phyloP scores from a whole-genome alignment of 768 basidiomycete species.

The Auricularia cornea region DNA sequence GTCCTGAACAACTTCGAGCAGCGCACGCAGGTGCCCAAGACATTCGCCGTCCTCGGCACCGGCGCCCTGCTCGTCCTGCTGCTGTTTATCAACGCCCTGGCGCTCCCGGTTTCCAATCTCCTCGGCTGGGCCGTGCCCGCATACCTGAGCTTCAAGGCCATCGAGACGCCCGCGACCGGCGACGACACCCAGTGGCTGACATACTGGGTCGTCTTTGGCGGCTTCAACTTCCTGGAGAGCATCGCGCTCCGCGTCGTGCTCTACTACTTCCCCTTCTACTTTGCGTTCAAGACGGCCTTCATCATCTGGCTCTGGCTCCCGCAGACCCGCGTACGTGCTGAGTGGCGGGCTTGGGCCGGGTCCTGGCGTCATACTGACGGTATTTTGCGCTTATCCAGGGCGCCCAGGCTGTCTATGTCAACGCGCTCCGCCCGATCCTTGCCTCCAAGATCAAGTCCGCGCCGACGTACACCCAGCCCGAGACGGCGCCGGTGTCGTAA shows the following conservation, averaged over 20 bases:
- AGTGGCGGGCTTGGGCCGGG: background rate
- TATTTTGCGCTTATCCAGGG: slow-evolving; percentile 42
- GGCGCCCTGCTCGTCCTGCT: slow-evolving; percentile 58
- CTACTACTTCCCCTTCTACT: slow-evolving; percentile 94
- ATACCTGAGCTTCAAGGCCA: slow-evolving; percentile 89
- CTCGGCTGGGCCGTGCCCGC: slow-evolving; percentile 93
- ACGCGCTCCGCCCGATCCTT: slow-evolving; percentile 73
- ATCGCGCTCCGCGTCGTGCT: slow-evolving; percentile 76
- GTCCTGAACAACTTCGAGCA: slow-evolving; percentile 77
- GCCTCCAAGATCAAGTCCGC: slow-evolving; percentile 38
- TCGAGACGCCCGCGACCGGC: slow-evolving; percentile 73
- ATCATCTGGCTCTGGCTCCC: slow-evolving; percentile 90
- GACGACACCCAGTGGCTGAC: slow-evolving; percentile 96
- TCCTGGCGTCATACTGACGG: slow-evolving; percentile 1
- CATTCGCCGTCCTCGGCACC: slow-evolving; percentile 74
- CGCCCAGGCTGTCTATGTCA: slow-evolving; percentile 72
- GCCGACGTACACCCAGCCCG: slow-evolving; percentile 36
- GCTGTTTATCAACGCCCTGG: slow-evolving; percentile 85
- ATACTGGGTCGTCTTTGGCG: slow-evolving; percentile 94
- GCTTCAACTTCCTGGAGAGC: slow-evolving; percentile 87
- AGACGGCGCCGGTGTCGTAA: slow-evolving; percentile 28
- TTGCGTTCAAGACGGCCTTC: slow-evolving; percentile 83
- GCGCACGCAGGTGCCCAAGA: slow-evolving; percentile 88
- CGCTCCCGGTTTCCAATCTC: slow-evolving; percentile 86
- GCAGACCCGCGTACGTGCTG: slow-evolving; percentile 61